Evolutionary conservation across 768 basidiomycete species (phyloP).

Genomic region (Naganishia randhawae): DNA sequence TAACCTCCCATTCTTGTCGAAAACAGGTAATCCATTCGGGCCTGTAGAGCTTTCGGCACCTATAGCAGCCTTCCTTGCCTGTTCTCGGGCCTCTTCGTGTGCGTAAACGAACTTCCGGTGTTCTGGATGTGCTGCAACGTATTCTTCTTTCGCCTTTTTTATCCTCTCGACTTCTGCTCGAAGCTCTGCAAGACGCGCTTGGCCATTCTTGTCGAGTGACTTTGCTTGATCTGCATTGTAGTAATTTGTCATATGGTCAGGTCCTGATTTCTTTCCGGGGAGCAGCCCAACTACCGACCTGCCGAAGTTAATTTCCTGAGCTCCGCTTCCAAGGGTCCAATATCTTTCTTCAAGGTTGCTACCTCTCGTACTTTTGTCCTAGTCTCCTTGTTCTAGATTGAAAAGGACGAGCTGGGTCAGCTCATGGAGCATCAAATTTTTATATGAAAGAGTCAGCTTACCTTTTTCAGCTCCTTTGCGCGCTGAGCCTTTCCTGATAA

Average conservation of each 20-base stretch:
- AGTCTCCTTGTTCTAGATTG: slow-evolving; percentile 73
- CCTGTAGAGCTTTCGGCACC: slow-evolving; percentile 51
- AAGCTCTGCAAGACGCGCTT: slow-evolving; percentile 65
- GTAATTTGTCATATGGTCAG: slow-evolving; percentile 20
- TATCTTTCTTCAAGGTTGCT: slow-evolving; percentile 91
- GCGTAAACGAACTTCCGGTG: slow-evolving; percentile 75
- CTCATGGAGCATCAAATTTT: not conserved
- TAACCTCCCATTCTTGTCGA: slow-evolving; percentile 78
- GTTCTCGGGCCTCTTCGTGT: slow-evolving; percentile 59
- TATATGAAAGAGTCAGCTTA: slow-evolving; percentile 46
- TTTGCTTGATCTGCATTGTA: slow-evolving; percentile 28
- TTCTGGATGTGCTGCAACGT: slow-evolving; percentile 88
- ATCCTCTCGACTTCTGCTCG: slow-evolving; percentile 75
- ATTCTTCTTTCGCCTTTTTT: slow-evolving; percentile 82
- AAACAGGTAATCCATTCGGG: slow-evolving; percentile 61
- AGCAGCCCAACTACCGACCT: slow-evolving; percentile 32
- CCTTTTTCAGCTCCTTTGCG: slow-evolving; percentile 91
- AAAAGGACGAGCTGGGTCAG: not conserved
- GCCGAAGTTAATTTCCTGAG: slow-evolving; percentile 53
- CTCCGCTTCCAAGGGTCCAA: slow-evolving; percentile 75
- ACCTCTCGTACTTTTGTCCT: slow-evolving; percentile 78
- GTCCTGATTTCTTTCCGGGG: not conserved
- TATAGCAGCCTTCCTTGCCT: slow-evolving; percentile 53
- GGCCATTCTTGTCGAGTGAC: slow-evolving; percentile 54
- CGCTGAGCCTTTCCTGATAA: slow-evolving; percentile 78